Conservation (phyloP, 345 rosid species). For the Linum tenue region DNA sequence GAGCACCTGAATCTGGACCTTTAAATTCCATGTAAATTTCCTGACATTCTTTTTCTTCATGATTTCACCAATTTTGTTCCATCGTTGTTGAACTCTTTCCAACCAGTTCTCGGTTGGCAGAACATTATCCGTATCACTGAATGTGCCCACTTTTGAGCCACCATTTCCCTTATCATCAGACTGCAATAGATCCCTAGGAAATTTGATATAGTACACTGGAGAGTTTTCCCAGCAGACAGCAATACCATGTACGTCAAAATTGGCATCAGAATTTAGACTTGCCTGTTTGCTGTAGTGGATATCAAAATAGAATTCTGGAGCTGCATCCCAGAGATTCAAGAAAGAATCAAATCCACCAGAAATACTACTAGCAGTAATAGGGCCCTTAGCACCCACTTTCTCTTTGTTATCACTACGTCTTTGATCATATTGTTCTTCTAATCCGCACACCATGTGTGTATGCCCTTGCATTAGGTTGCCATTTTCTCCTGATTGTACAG, state of each 20-base stretch:
- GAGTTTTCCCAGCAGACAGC: constrained; percentile 89
- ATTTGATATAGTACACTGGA: constrained; percentile 67
- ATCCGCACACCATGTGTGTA: constrained; percentile 10
- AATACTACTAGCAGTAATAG: constrained; percentile 49
- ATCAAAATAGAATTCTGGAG: constrained; percentile 72
- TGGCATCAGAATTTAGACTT: constrained; percentile 33
- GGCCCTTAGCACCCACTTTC: constrained; percentile 47
- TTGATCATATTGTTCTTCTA: constrained; percentile 12
- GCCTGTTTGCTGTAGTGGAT: constrained; percentile 60
- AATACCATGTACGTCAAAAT: constrained; percentile 77
- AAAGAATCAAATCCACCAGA: constrained; percentile 82
- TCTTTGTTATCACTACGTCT: constrained; percentile 28
- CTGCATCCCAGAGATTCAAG: constrained; percentile 67
- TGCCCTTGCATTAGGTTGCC: constrained; percentile 15
- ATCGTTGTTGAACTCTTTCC: constrained; percentile 46
- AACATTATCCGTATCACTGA: constrained; percentile 25
- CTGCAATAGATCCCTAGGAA: constrained; percentile 65
- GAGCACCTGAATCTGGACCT: constrained; percentile 78
- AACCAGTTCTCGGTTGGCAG: constrained; percentile 27
- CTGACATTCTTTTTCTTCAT: constrained; percentile 49
- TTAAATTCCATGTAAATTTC: constrained; percentile 87
- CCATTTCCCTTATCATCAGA: constrained; percentile 32
- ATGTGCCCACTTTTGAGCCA: constrained; percentile 22
- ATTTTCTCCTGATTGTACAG: constrained; percentile 16
- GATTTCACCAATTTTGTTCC: constrained; percentile 67